Base-by-base conservation (phyloP, 148 eudicot genomes). In the Rhododendron ovatum region DNA sequence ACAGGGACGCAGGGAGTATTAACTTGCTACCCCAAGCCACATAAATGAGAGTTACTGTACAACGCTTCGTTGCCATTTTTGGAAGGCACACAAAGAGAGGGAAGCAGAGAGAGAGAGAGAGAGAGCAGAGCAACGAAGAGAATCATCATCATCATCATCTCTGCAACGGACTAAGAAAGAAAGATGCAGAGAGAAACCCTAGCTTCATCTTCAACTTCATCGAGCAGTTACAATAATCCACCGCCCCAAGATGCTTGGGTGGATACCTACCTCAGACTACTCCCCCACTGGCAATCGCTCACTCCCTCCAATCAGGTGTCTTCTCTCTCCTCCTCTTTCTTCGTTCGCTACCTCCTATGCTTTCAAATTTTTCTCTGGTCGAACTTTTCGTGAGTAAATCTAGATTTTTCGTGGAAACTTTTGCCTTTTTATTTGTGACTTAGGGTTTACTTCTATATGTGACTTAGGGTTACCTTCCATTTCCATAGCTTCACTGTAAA, bases 281-380 rank as follows among this genome's bases (percentile, higher is more conserved):
- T 88, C n/a, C 97, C 95, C 78, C 93, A 91, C 39, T 96, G 98
- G 98, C 93, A 77, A 84, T 89, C 98, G 26, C 87, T 83, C 76
- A 71, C 92, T 39, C 87, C 85, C 86, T 74, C 91, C 85, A 89
- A 85, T 84, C 92, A 86, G 91, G 98, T 94, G 84, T 3, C 45
- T 11, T 47, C 76, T 47, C 74, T 30, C 73, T 61, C 59, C n/a
- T 65, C 71, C 30, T n/a, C 76, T 5, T 14, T 33, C 39, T 71
- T 33, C 39, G 2, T 33, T 14, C 76, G 33, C 76, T 1, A 71
- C 76, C 18, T 71, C 39, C 76, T 71, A 12, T 4, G 76, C 41
- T 33, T 30, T 71, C 76, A 3, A 71, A 4, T 33, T 13, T 2
- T 30, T 71, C 39, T 33, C 41, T 33, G 17, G 18, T 71, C 20